Evolutionary conservation across 495 filamentous ascomycete genomes (phyloP).

Genomic region (Talaromyces trachyspermus): DNA sequence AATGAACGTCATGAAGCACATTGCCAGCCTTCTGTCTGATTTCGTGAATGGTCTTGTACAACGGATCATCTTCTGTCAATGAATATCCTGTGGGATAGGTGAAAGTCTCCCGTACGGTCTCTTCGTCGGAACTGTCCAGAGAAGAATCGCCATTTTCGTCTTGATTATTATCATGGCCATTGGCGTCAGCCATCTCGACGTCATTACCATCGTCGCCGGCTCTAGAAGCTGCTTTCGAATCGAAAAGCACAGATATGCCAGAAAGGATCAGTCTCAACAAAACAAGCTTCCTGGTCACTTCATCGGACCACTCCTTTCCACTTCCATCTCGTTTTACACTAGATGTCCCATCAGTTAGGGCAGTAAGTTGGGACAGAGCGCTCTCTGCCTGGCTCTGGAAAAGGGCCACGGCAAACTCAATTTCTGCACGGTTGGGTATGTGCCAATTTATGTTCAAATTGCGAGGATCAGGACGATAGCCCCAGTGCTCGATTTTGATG

Average conservation of each 20-base stretch:
- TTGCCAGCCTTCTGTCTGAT: conserved; percentile 73
- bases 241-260: conserved; percentile 82
- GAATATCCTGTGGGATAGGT: conserved; percentile 81
- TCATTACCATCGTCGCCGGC: conserved; percentile 13
- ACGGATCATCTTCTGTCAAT: conserved; percentile 50
- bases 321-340: conserved; percentile 88
- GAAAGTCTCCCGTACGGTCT: conserved; percentile 73
- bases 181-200: conserved; percentile 34
- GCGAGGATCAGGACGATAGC: conserved; percentile 56
- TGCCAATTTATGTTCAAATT: conserved; percentile 88
- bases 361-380: conserved; percentile 61
- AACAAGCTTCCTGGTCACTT: conserved; percentile 81
- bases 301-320: conserved; percentile 98
- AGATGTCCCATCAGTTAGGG: conserved; percentile 71
- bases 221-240: conserved; percentile 59
- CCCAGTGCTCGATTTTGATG: conserved; percentile 69
- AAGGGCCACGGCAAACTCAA: conserved; percentile 80
- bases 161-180: conserved; percentile 29
- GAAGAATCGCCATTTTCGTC: conserved; percentile 56
- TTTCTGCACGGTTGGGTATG: conserved; percentile 66
- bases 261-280: conserved; percentile 80
- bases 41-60: conserved; percentile 70
- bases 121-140: conserved; percentile 68
- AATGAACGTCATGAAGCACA: conserved; percentile 73
- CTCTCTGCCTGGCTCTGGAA: conserved; percentile 69